Evolutionary conservation across 73 alveolate genomes (phyloP).

Genomic region (Symbiodinium pilosum): DNA sequence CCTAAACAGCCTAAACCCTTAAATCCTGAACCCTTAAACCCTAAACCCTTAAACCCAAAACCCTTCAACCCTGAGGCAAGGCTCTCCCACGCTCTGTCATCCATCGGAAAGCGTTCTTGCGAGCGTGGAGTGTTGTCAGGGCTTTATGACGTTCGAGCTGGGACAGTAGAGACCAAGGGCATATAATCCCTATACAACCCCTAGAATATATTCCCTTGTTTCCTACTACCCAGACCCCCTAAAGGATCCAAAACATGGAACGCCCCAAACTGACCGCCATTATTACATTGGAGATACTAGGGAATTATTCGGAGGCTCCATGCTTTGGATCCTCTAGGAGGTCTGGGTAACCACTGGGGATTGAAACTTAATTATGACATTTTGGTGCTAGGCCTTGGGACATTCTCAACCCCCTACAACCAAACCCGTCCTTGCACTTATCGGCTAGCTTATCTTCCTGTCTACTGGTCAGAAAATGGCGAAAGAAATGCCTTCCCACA

Average conservation of each 20-base stretch:
- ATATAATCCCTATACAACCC: no score
- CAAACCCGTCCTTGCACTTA: no score
- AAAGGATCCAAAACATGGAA: no score
- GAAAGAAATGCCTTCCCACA: no score
- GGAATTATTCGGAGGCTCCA: background rate
- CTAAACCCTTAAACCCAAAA: background rate
- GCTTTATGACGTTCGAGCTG: background rate
- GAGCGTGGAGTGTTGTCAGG: background rate
- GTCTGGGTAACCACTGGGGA: background rate
- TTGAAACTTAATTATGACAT: background rate
- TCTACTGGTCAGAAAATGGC: no score
- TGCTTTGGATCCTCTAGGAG: background rate
- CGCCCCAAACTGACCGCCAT: no score
- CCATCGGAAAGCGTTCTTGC: conserved; percentile 73
- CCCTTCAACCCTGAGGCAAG: background rate
- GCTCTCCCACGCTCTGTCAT: conserved; percentile 76
- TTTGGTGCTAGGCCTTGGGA: background rate
- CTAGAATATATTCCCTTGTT: no score
- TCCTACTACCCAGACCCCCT: no score
- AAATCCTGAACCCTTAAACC: background rate
- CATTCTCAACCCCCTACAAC: no score
- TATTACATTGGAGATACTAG: background rate
- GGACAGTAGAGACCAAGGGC: no score
- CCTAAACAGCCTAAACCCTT: background rate
- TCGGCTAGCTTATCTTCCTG: no score